These are phyloP conservation scores for Domatiomyces globalis DNA, from an alignment of 2,329 filamentous ascomycete species.

Conservation along the genomic window DNA sequence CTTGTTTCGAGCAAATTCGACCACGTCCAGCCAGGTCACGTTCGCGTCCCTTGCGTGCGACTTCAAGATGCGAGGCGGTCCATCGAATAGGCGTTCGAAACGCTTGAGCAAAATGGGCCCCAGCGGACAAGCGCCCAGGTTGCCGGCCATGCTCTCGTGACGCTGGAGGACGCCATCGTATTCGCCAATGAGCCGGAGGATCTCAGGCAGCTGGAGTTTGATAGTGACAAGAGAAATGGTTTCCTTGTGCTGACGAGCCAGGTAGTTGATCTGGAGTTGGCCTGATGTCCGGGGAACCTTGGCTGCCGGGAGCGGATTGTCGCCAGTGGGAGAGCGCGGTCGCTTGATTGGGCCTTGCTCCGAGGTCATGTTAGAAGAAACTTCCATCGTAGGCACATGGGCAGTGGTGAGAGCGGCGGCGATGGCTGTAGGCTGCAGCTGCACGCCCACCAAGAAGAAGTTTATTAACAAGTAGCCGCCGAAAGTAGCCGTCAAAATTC, in stretches of 20 bases:
- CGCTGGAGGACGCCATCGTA: conserved; percentile 77
- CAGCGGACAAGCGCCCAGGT: conserved; percentile 67
- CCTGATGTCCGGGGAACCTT: conserved; percentile 41
- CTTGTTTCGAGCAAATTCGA: conserved; percentile 68
- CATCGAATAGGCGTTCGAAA: conserved; percentile 75
- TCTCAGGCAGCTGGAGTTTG: conserved; percentile 58
- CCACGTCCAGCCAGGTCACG: conserved; percentile 72
- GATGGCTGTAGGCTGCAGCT: background rate
- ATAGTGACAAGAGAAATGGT: conserved; percentile 48
- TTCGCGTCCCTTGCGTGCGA: conserved; percentile 47
- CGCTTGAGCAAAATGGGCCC: conserved; percentile 72
- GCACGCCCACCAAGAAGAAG: background rate
- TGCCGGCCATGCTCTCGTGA: conserved; percentile 75
- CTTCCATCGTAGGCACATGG: conserved; percentile 10
- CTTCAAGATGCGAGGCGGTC: conserved; percentile 54
- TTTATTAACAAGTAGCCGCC: background rate
- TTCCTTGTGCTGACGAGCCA: conserved; percentile 47
- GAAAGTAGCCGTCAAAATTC: background rate
- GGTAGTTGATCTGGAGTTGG: conserved; percentile 55
- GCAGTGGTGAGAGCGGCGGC: background rate
- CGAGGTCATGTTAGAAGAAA: conserved; percentile 19
- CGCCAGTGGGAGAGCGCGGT: conserved; percentile 29
- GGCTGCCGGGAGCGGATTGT: conserved; percentile 26
- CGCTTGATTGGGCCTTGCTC: conserved; percentile 30
- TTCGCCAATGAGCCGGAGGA: conserved; percentile 57